These are phyloP conservation scores for Cardamine chenopodiifolia DNA, from an alignment of 345 rosid genomes.

Conservation along the genomic window DNA sequence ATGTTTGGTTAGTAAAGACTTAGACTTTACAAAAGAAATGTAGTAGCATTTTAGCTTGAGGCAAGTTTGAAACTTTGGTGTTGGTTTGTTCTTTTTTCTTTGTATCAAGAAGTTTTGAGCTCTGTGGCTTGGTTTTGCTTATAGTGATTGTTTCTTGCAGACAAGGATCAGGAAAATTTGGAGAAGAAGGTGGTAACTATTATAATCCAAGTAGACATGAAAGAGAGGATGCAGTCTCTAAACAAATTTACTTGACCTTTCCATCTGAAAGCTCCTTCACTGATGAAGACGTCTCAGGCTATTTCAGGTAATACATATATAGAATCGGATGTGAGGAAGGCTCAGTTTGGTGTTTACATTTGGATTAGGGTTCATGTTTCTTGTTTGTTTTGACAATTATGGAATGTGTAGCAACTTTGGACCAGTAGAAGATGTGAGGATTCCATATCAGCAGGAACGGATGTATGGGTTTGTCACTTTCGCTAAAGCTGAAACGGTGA, in stretches of 20 bases:
- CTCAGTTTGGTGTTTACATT: neutral
- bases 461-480: slow-evolving; percentile 97
- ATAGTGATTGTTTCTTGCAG: slow-evolving; percentile 12
- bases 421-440: slow-evolving; percentile 89
- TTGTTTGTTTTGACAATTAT: slow-evolving; percentile 24
- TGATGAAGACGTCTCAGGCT: slow-evolving; percentile 83
- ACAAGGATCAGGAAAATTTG: slow-evolving; percentile 17
- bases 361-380: neutral
- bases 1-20: slow-evolving; percentile 10
- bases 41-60: too few relatives aligned
- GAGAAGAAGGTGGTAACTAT: slow-evolving; percentile 23
- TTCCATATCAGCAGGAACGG: slow-evolving; percentile 86
- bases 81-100: slow-evolving; percentile 3
- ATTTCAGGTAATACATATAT: slow-evolving; percentile 61
- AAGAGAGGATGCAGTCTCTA: slow-evolving; percentile 50
- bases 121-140: neutral
- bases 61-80: neutral
- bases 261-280: slow-evolving; percentile 88
- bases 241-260: slow-evolving; percentile 90
- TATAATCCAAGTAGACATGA: slow-evolving; percentile 21
- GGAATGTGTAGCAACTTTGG: slow-evolving; percentile 65
- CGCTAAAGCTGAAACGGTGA: slow-evolving; percentile 73
- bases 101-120: slow-evolving; percentile 10
- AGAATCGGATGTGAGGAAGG: neutral
- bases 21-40: neutral